phyloP scores from a whole-genome alignment of 2,329 filamentous ascomycete genomes.

The Phialophora verrucosa region DNA sequence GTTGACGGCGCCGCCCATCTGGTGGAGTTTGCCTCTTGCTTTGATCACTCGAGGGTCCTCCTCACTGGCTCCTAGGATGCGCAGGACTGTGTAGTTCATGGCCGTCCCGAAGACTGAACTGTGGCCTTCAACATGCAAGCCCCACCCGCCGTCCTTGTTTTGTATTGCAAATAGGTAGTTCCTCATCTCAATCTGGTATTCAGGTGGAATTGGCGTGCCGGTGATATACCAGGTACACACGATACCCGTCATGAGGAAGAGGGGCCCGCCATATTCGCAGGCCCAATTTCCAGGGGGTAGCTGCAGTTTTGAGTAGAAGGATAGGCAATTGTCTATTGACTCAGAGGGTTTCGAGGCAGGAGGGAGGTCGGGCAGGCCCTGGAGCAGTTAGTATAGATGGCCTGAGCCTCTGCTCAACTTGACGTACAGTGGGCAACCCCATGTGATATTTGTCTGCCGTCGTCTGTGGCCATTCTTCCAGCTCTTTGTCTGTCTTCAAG shows the following conservation, averaged over 20 bases:
- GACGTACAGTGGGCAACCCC: slow-evolving; percentile 73
- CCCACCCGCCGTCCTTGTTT: slow-evolving; percentile 93
- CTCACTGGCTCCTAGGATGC: slow-evolving; percentile 79
- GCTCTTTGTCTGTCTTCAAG: slow-evolving; percentile 71
- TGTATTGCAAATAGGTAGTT: slow-evolving; percentile 89
- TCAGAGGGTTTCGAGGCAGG: slow-evolving; percentile 74
- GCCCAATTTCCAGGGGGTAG: slow-evolving; percentile 90
- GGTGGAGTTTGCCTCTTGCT: slow-evolving; percentile 80
- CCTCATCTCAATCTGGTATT: slow-evolving; percentile 84
- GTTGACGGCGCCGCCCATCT: slow-evolving; percentile 81
- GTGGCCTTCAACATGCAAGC: slow-evolving; percentile 90
- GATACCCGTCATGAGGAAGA: slow-evolving; percentile 89
- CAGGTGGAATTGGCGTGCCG: slow-evolving; percentile 79
- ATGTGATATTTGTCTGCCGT: slow-evolving; percentile 88
- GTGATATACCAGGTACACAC: slow-evolving; percentile 89
- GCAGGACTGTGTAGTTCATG: slow-evolving; percentile 83
- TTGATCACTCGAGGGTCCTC: slow-evolving; percentile 86
- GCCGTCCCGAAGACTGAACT: slow-evolving; percentile 88
- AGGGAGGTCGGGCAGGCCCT: slow-evolving; percentile 77
- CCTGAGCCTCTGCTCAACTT: background rate
- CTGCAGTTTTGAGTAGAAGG: slow-evolving; percentile 89
- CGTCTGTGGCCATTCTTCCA: slow-evolving; percentile 81
- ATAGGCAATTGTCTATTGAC: slow-evolving; percentile 78
- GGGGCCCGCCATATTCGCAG: slow-evolving; percentile 96
- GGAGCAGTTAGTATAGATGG: slow-evolving; percentile 17